Evolutionary conservation across 2,329 filamentous ascomycete species (phyloP).

Genomic region (Microsporum audouinii): DNA sequence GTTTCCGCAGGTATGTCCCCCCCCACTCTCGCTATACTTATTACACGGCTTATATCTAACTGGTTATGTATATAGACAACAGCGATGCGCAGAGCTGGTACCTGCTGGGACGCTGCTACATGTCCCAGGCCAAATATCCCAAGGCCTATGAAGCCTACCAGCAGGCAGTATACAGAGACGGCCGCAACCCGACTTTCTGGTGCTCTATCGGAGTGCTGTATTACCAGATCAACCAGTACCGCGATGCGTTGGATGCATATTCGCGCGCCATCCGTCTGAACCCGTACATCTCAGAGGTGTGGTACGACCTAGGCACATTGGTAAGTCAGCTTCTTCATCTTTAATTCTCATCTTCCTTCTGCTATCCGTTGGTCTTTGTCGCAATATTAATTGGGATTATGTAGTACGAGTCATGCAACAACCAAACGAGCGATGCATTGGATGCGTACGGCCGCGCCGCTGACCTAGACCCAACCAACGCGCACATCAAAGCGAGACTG

Average conservation of each 20-base stretch:
- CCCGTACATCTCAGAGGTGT: constrained; percentile 96
- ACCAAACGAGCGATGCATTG: constrained; percentile 90
- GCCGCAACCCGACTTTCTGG: constrained; percentile 97
- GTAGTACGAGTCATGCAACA: constrained; percentile 97
- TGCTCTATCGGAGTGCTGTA: constrained; percentile 98
- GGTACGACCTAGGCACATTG: constrained; percentile 94
- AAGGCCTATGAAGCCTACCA: constrained; percentile 98
- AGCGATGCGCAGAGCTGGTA: constrained; percentile 98
- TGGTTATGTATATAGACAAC: constrained; percentile 54
- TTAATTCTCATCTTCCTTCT: constrained; percentile 20
- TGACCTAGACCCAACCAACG: constrained; percentile 83
- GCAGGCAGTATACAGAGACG: constrained; percentile 95
- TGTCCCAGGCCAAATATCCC: constrained; percentile 98
- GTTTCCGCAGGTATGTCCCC: constrained; percentile 68
- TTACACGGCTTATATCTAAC: neutral
- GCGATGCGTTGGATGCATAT: constrained; percentile 93
- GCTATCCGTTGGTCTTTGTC: constrained; percentile 6
- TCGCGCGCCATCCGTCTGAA: constrained; percentile 92
- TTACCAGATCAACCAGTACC: constrained; percentile 99
- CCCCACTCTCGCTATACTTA: neutral
- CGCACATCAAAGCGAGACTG: constrained; percentile 89
- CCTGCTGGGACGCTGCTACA: constrained; percentile 91
- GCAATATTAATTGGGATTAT: neutral
- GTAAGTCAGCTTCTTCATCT: constrained; percentile 44
- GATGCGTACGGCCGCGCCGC: constrained; percentile 92